These are phyloP conservation scores for Halteria grandinella DNA, from an alignment of 73 alveolate genomes.

Conservation along the genomic window DNA sequence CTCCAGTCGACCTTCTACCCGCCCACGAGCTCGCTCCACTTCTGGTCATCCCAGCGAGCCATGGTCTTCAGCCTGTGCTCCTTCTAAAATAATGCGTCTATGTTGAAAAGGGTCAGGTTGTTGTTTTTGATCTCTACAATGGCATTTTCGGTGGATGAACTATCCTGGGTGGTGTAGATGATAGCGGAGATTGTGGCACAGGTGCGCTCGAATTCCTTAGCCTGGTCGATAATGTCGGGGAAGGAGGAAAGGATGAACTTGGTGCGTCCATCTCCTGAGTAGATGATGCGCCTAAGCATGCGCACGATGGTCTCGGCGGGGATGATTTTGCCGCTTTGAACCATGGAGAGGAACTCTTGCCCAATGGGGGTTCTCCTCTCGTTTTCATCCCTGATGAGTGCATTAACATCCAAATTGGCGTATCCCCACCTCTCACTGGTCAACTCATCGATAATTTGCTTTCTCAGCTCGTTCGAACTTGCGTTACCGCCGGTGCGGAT, in stretches of 20 bases:
- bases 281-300: constrained; percentile 65
- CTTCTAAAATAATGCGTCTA: constrained; percentile 66
- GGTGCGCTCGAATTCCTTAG: constrained; percentile 66
- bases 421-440: constrained; percentile 32
- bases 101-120: constrained; percentile 62
- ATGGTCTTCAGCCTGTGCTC: constrained; percentile 60
- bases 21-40: constrained; percentile 25
- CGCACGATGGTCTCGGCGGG: constrained; percentile 69
- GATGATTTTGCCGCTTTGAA: constrained; percentile 68
- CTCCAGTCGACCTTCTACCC: constrained; percentile 42
- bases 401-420: constrained; percentile 56
- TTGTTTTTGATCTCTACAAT: constrained; percentile 65
- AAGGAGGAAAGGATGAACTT: constrained; percentile 62
- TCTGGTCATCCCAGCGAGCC: constrained; percentile 26
- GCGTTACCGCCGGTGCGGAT: constrained; percentile 52
- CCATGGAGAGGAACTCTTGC: constrained; percentile 55
- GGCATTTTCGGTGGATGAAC: neutral
- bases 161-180: constrained; percentile 32
- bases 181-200: constrained; percentile 69
- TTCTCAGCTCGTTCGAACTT: constrained; percentile 25
- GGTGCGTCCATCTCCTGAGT: constrained; percentile 54
- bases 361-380: constrained; percentile 72
- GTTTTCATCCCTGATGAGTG: constrained; percentile 50
- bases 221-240: constrained; percentile 72
- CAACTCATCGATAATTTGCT: constrained; percentile 34